Percentiles rank a stretch among this genome's conserved stretches.
Evolutionary conservation across 164 flowering plant species (phyloP).

Genomic region (Tetrastigma voinierianum): DNA sequence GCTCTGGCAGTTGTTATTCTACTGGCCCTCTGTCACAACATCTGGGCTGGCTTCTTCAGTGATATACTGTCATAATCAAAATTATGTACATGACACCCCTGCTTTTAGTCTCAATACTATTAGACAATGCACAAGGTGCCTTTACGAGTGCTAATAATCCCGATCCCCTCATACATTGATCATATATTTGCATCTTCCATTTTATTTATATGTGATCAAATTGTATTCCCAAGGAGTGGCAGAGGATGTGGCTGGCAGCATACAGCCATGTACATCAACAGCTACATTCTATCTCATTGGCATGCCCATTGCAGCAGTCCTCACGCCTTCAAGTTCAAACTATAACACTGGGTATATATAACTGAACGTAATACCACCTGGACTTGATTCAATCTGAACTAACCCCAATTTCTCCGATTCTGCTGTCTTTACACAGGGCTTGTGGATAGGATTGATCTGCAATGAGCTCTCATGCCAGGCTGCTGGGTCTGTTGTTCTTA

Average conservation of each 20-base stretch:
- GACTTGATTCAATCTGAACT: background rate
- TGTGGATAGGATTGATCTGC: constrained; percentile 82
- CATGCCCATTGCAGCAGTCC: constrained; percentile 59
- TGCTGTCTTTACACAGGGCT: constrained; percentile 46
- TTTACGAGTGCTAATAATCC: constrained; percentile 57
- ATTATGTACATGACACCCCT: constrained; percentile 65
- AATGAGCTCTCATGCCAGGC: constrained; percentile 61
- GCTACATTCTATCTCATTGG: constrained; percentile 72
- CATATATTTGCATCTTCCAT: too few species aligned
- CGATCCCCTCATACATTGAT: background rate
- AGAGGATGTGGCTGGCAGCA: constrained; percentile 98
- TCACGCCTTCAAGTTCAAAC: constrained; percentile 47
- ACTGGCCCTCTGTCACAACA: constrained; percentile 56
- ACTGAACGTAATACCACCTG: background rate
- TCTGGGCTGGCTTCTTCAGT: constrained; percentile 78
- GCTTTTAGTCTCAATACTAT: constrained; percentile 53
- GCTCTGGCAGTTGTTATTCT: constrained; percentile 43
- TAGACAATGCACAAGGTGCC: constrained; percentile 68
- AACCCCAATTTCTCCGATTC: background rate
- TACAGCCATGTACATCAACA: constrained; percentile 61
- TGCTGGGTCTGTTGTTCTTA: constrained; percentile 42
- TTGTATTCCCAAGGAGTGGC: constrained; percentile 56
- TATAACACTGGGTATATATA: constrained; percentile 59
- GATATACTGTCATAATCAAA: constrained; percentile 38
- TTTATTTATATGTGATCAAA: constrained; percentile 8